A percentile compares a stretch with the other conserved stretches of the same genome.
Evolutionary conservation across 164 flowering plant species (phyloP).

Genomic region (Cinnamomum chago): DNA sequence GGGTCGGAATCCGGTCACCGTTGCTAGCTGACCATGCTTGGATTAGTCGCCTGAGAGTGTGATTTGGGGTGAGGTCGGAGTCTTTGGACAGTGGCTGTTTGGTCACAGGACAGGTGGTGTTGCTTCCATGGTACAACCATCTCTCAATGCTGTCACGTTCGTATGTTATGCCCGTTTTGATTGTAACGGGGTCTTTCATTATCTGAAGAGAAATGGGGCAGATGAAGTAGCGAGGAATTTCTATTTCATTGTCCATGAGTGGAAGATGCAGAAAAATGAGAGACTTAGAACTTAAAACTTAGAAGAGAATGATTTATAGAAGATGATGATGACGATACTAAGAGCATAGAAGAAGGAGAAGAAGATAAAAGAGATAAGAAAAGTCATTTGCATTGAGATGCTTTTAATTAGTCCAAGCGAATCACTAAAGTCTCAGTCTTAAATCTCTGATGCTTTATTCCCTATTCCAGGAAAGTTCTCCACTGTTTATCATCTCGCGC

Average conservation of each 20-base stretch:
- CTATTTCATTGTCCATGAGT: slow-evolving; percentile 21
- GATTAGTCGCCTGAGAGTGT: slow-evolving; percentile 62
- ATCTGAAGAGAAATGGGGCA: slow-evolving; percentile 74
- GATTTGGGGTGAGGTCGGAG: slow-evolving; percentile 61
- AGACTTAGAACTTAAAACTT: background rate
- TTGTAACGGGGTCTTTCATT: slow-evolving; percentile 73
- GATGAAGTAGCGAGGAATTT: slow-evolving; percentile 50
- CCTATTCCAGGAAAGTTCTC: background rate
- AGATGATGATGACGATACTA: background rate
- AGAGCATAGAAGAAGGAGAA: background rate
- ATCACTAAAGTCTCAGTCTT: no score
- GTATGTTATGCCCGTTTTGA: slow-evolving; percentile 61
- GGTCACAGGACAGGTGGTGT: slow-evolving; percentile 55
- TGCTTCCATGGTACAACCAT: slow-evolving; percentile 38
- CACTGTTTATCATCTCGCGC: background rate
- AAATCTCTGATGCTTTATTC: background rate
- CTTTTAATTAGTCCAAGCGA: background rate
- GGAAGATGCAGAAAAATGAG: slow-evolving; percentile 9
- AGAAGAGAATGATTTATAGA: background rate
- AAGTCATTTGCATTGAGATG: background rate
- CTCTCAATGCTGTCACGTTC: slow-evolving; percentile 62
- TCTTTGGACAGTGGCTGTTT: slow-evolving; percentile 38
- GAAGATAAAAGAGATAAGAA: background rate
- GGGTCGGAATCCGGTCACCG: slow-evolving; percentile 46
- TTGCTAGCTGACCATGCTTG: slow-evolving; percentile 49